These are phyloP conservation scores for Dalbergia cultrata DNA, from an alignment of 306 rosid genomes.

Conservation along the genomic window DNA sequence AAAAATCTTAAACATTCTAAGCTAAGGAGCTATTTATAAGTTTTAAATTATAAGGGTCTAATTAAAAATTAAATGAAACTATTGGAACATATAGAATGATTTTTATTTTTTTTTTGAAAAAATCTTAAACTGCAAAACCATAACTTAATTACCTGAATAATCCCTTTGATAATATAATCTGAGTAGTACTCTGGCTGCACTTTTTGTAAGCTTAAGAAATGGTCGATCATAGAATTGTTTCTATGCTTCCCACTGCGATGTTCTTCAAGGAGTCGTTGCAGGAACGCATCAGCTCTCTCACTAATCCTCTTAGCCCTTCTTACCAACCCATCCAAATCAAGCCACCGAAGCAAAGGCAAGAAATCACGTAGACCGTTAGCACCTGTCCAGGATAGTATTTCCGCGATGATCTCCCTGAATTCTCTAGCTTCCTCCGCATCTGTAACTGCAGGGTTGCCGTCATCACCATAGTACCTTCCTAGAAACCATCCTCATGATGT, in stretches of 20 bases:
- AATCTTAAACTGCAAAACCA: too few relatives aligned
- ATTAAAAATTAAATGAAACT: too few relatives aligned
- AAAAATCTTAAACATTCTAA: too few relatives aligned
- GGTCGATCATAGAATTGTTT: slow-evolving; percentile 50
- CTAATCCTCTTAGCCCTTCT: slow-evolving; percentile 36
- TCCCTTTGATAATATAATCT: slow-evolving; percentile 58
- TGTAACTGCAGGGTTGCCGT: background rate
- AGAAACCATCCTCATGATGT: slow-evolving; percentile 43
- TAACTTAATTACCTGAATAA: slow-evolving; percentile 41
- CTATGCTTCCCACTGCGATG: slow-evolving; percentile 41
- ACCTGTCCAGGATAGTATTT: slow-evolving; percentile 12
- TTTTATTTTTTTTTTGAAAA: too few relatives aligned
- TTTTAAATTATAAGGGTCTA: too few relatives aligned
- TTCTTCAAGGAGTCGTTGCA: slow-evolving; percentile 56
- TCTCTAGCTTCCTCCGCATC: slow-evolving; percentile 47
- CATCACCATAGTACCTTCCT: slow-evolving; percentile 38
- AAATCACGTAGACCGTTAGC: slow-evolving; percentile 50
- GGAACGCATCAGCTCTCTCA: slow-evolving; percentile 40
- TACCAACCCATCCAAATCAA: slow-evolving; percentile 37
- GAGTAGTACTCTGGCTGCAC: slow-evolving; percentile 39
- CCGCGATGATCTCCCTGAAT: slow-evolving; percentile 39
- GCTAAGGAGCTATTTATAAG: too few relatives aligned
- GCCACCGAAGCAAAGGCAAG: slow-evolving; percentile 52
- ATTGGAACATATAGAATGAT: too few relatives aligned
- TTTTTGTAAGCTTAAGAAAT: slow-evolving; percentile 52